Evolutionary conservation across 371 early-diverging fungal genomes (phyloP), one percentile per base, ranked within the genome.

Genomic region (Fennellomyces sp.): DNA sequence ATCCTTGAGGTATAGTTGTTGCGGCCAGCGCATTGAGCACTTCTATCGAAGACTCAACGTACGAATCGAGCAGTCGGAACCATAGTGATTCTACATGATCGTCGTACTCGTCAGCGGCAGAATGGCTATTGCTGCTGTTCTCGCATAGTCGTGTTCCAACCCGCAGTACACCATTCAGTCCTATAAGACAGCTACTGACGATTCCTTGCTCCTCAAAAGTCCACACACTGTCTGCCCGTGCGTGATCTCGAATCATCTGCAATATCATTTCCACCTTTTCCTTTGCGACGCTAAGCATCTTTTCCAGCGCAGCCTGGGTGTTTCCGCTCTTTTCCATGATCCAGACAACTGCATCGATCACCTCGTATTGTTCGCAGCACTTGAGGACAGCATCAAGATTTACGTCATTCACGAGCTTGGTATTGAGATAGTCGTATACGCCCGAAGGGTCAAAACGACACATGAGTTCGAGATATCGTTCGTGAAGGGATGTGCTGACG

Each of bases 321-420:
- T 91, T 76, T 0, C 91, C 91, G 38, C 75, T 86, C 50, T 84
- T 75, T 61, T 91, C 91, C 71, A 90, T 75, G 21, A 93, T 85
- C 92, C 93, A 93, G 6, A 91, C 88, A 8, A 87, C 88, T 0
- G 91, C 90, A 63, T 89, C 88, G 23, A 84, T 80, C 1, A 89
- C 85, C 10, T 82, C 82, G 19, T 85, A 62, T 13, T 78, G 39
- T 55, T 84, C 84, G 52, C 91, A 91, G 5, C 79, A 65, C 31
- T 72, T 63, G 15, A 86, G 69, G 3, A 91, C 82, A 2, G 62
- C 73, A 6, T 87, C 83, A 11, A 90, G 61, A 11, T 81, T 63
- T 38, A 88, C 85, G 28, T 81, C 70, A 56, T 76, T 75, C n/a
- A 80, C 83, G 42, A 85, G 73, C 19, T 78, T 81, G 7, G 83